Evolutionary conservation across 768 basidiomycete genomes (phyloP).

Genomic region (Boletus fagicola): DNA sequence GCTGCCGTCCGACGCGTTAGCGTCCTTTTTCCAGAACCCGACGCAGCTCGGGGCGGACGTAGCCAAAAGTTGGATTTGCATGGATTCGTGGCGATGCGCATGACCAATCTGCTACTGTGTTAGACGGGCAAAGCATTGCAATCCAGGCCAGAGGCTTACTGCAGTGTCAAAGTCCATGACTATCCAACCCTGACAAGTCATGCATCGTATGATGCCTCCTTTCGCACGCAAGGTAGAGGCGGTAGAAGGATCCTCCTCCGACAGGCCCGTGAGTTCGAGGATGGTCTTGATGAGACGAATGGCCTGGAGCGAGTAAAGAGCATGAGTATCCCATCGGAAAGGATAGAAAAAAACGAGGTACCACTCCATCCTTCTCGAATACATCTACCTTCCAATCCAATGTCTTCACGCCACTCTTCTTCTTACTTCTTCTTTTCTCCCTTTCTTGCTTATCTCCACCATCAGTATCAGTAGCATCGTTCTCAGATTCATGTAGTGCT

Average conservation of each 20-base stretch:
- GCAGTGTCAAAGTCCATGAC: constrained; percentile 47
- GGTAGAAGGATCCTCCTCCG: constrained; percentile 33
- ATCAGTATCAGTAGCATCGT: not conserved
- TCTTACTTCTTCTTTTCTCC: not conserved
- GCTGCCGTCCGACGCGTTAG: accelerated
- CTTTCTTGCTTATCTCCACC: constrained; percentile 23
- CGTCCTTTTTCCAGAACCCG: not conserved
- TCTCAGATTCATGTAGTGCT: not conserved
- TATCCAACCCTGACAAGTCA: constrained; percentile 48
- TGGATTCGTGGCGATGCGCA: constrained; percentile 58
- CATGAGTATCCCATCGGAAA: not conserved
- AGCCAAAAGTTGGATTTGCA: constrained; percentile 40
- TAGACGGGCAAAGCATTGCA: not conserved
- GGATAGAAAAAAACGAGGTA: constrained; percentile 17
- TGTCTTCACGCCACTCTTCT: constrained; percentile 21
- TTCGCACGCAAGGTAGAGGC: constrained; percentile 20
- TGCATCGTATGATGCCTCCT: constrained; percentile 42
- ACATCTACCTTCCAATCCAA: constrained; percentile 46
- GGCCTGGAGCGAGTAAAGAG: constrained; percentile 38
- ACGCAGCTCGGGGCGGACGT: accelerated
- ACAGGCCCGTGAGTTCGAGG: constrained; percentile 31
- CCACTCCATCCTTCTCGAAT: constrained; percentile 63
- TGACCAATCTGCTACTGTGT: constrained; percentile 52
- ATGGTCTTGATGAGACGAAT: constrained; percentile 42
- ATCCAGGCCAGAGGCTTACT: constrained; percentile 33